phyloP scores from a whole-genome alignment of 306 rosid genomes.

The Urtica urens region DNA sequence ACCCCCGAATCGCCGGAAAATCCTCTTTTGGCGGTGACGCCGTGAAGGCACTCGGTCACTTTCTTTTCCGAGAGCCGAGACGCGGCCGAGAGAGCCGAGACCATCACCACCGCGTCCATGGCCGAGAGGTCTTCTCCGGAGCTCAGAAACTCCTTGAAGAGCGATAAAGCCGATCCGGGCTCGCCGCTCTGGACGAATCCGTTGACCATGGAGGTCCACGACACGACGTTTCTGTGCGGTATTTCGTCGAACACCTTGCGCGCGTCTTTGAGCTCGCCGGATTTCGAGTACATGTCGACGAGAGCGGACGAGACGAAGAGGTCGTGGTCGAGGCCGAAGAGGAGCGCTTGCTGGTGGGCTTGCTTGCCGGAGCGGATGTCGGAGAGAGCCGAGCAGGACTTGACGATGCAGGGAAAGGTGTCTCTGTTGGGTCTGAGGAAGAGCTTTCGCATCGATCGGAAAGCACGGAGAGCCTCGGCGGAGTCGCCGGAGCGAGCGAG shows the following conservation, averaged over 20 bases:
- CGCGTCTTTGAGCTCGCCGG: constrained; percentile 42
- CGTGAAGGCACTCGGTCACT: constrained; percentile 50
- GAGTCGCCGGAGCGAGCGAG: constrained; percentile 70
- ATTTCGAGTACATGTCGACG: constrained; percentile 66
- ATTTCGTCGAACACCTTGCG: constrained; percentile 57
- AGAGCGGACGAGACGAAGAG: constrained; percentile 70
- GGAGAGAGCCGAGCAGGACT: constrained; percentile 61
- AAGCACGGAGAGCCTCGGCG: constrained; percentile 63
- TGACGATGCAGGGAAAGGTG: constrained; percentile 67
- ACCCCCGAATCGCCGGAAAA: constrained; percentile 39
- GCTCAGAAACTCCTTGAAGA: constrained; percentile 49
- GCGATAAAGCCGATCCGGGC: constrained; percentile 28
- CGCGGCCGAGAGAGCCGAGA: constrained; percentile 63
- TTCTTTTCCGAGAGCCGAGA: constrained; percentile 39
- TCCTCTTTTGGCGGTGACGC: constrained; percentile 55
- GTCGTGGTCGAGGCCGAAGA: constrained; percentile 48
- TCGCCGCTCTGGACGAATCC: constrained; percentile 49
- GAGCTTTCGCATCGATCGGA: constrained; percentile 67
- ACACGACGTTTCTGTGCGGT: constrained; percentile 54
- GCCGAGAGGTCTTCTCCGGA: constrained; percentile 16
- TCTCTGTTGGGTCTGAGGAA: constrained; percentile 55
- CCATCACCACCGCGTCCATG: constrained; percentile 51
- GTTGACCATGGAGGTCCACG: constrained; percentile 70
- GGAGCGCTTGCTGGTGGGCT: constrained; percentile 64
- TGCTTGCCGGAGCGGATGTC: constrained; percentile 60